phyloP scores from a whole-genome alignment of 345 rosid genomes.

The Sonneratia caseolaris region DNA sequence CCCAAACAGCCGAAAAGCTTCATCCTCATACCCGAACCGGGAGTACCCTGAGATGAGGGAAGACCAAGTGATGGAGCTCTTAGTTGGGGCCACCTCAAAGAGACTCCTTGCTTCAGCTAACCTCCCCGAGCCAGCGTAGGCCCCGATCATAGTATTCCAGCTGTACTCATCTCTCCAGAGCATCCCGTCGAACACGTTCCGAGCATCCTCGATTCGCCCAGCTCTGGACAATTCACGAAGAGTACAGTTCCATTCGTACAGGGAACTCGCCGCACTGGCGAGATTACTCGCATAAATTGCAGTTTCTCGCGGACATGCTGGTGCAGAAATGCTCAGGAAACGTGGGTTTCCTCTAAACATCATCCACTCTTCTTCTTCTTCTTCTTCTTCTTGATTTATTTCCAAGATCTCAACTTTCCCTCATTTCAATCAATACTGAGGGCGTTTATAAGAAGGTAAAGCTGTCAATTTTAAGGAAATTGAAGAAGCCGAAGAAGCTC shows the following conservation, averaged over 20 bases:
- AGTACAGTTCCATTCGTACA: slow-evolving; percentile 32
- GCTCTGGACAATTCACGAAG: slow-evolving; percentile 35
- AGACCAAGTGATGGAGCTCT: slow-evolving; percentile 70
- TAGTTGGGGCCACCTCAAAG: slow-evolving; percentile 38
- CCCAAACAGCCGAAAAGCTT: slow-evolving; percentile 54
- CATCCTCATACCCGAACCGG: slow-evolving; percentile 31
- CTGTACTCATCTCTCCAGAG: slow-evolving; percentile 52
- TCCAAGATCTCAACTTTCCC: background rate
- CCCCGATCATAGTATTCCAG: slow-evolving; percentile 82
- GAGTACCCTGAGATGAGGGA: slow-evolving; percentile 73
- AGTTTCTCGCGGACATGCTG: background rate
- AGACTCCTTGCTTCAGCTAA: slow-evolving; percentile 44
- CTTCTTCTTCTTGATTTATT: background rate
- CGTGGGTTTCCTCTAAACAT: background rate
- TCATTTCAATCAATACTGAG: background rate
- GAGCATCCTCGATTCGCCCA: slow-evolving; percentile 56
- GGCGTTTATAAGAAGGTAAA: background rate
- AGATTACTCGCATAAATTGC: background rate
- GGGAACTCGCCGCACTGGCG: slow-evolving; percentile 8
- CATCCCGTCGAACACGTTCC: slow-evolving; percentile 65
- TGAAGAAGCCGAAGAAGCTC: background rate
- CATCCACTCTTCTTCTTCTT: background rate
- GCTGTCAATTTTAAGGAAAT: background rate
- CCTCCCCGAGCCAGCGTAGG: slow-evolving; percentile 57
- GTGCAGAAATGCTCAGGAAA: background rate